These are phyloP conservation scores for Lagenaria siceraria DNA, from an alignment of 306 rosid species.

Conservation along the genomic window DNA sequence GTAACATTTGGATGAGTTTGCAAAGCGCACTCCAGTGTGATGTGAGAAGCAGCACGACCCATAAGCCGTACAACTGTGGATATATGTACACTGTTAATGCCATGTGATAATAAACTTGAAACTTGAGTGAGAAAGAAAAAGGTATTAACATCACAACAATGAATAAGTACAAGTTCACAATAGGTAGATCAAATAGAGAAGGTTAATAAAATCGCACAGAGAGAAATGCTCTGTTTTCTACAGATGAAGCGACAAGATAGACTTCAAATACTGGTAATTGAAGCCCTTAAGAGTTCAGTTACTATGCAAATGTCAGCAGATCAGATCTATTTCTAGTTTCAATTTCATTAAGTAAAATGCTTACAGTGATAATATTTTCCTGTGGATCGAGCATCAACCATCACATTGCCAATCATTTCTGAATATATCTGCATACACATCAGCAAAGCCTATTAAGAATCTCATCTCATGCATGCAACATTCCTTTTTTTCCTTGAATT, in stretches of 20 bases:
- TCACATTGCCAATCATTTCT: conserved; percentile 99
- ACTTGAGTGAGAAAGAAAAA: neutral
- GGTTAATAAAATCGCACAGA: neutral
- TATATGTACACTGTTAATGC: neutral
- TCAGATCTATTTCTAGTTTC: neutral
- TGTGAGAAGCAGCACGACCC: conserved; percentile 99
- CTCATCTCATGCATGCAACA: neutral
- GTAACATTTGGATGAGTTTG: conserved; percentile 98
- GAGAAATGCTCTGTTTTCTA: neutral
- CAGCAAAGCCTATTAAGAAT: neutral
- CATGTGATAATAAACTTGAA: neutral
- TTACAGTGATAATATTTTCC: conserved; percentile 97
- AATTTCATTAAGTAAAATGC: conserved; percentile 9
- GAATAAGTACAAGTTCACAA: neutral
- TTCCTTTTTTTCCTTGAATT: neutral
- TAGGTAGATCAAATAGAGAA: neutral
- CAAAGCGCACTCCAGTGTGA: conserved; percentile 91
- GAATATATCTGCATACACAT: conserved; percentile 58
- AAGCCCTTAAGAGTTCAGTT: neutral
- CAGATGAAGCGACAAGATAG: neutral
- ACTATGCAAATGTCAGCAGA: neutral
- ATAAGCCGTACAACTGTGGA: conserved; percentile 87
- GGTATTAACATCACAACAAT: neutral
- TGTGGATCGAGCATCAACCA: conserved; percentile 94
- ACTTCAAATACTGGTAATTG: neutral